Evolutionary conservation across 192 early-diverging fungal species (phyloP), one percentile per base, ranked within the genome.

Genomic region (Phlyctochytrium arcticum): DNA sequence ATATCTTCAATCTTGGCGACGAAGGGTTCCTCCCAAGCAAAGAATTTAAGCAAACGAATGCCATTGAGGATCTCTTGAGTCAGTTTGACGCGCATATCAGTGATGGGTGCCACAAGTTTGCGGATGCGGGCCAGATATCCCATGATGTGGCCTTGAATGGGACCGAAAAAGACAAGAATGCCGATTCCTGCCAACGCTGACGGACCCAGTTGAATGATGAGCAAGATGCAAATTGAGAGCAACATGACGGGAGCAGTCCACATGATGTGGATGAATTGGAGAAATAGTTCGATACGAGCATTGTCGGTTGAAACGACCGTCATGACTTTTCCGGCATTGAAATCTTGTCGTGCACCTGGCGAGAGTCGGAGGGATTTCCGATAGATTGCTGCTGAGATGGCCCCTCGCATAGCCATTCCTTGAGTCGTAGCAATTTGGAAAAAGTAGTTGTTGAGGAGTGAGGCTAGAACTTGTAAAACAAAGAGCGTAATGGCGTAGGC

Each of bases 11-110:
- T 80, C 36, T 84, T 80, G 27, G 81, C 75, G 39, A 86, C 67
- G 63, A 98, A 78, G 3, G 80, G 71, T 8, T 62, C 15, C 61
- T 89, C 87, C 87, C 86, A 90, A 5, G 83, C 83, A 62, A 88
- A 89, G 58, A 87, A 85, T 65, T 90, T 90, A 69, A 90, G 83
- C 35, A 89, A 80, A 23, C 87, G 82, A 71, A 90, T 92, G 17
- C 88, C 87, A 23, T 74, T 66, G 30, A 92, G 64, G 35, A 86
- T 73, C 50, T 91, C 89, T 42, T 87, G 84, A 0, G 80, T 89
- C 0, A 83, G 54, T 35, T 89, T 88, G 56, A 92, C 86, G 55
- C 90, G 86, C 29, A 69, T 71, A 68, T 92, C 90, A 8, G 90
- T 91, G 19, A 90, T 75, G 1, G 81, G 78, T 0, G 79, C 76